Percentiles rank a stretch among this genome's conserved stretches.
Evolutionary conservation across 768 basidiomycete genomes (phyloP).

Genomic region (Collybia sp.): DNA sequence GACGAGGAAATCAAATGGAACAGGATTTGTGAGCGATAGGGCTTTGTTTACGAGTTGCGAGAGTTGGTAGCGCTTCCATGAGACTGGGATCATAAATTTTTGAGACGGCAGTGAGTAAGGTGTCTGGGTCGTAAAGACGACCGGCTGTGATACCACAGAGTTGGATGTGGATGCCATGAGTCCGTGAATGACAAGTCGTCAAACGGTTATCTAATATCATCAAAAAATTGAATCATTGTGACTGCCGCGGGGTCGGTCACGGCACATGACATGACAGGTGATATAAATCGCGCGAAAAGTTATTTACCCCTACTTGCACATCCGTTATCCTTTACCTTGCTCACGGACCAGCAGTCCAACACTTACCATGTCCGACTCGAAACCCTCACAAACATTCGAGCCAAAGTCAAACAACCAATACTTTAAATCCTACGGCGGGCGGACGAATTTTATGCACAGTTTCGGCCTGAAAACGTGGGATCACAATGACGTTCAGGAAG

Average conservation of each 20-base stretch:
- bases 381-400: neutral
- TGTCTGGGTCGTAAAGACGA: conserved; percentile 70
- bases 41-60: conserved; percentile 97
- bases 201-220: no score
- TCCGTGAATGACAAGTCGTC: no score
- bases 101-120: conserved; percentile 75
- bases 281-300: no score
- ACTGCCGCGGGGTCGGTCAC: no score
- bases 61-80: conserved; percentile 94
- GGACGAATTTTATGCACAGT: conserved; percentile 10
- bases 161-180: conserved; percentile 12
- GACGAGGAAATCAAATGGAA: conserved; percentile 50
- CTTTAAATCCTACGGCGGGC: conserved; percentile 6
- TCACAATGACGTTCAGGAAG: conserved; percentile 6
- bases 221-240: no score
- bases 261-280: no score
- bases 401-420: neutral
- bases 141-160: conserved; percentile 40
- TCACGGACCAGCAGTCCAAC: no score
- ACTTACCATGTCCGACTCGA: no score
- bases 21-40: conserved; percentile 60
- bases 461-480: conserved; percentile 10
- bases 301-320: no score
- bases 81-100: conserved; percentile 87
- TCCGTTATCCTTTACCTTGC: no score